Evolutionary conservation across 2,329 filamentous ascomycete genomes (phyloP).

Genomic region (Diaporthe sp.): DNA sequence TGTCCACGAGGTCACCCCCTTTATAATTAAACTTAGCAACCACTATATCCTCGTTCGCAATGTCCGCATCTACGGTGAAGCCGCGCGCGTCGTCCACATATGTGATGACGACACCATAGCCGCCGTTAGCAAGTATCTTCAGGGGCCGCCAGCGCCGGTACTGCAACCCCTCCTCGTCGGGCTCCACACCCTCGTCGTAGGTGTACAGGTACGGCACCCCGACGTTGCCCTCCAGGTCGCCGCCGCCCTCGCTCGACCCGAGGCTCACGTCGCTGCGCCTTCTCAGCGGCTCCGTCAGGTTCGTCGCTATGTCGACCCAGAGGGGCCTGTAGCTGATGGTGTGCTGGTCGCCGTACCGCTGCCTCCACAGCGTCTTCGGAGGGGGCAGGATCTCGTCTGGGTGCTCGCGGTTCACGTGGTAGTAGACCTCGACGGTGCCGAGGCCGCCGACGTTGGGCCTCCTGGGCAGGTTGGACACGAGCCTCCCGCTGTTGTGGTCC

Average conservation of each 20-base stretch:
- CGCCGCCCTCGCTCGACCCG: background rate
- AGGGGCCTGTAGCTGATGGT: background rate
- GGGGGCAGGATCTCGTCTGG: background rate
- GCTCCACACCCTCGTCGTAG: background rate
- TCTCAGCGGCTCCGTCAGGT: background rate
- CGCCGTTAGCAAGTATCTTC: constrained; percentile 10
- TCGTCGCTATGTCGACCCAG: background rate
- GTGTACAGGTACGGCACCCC: background rate
- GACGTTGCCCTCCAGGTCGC: background rate
- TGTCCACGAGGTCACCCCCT: background rate
- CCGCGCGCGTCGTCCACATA: background rate
- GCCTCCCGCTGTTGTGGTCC: background rate
- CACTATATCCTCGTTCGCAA: background rate
- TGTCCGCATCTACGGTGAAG: background rate
- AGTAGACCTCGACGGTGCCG: background rate
- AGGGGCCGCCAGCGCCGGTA: constrained; percentile 10
- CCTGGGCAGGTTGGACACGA: background rate
- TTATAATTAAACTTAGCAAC: constrained; percentile 4
- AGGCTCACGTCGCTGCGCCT: background rate
- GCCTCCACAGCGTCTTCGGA: constrained; percentile 6
- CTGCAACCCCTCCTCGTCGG: background rate
- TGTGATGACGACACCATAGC: constrained; percentile 11
- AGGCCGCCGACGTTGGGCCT: constrained; percentile 5
- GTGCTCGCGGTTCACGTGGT: background rate
- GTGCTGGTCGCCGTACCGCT: background rate